Conservation (phyloP, 2,329 filamentous ascomycete species). For the Phaeomoniella chlamydospora region DNA sequence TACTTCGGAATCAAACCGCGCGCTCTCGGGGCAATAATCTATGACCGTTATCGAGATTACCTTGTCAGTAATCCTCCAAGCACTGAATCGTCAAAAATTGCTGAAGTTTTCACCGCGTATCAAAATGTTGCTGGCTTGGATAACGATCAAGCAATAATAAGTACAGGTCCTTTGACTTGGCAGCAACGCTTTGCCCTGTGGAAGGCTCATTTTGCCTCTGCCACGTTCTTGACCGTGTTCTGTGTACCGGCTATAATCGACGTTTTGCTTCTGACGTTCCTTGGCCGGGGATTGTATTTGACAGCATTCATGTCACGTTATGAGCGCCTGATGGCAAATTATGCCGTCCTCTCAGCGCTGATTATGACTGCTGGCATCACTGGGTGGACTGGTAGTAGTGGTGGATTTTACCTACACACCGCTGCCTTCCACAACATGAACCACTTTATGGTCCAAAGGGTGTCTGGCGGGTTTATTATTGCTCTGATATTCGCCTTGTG, state of each 20-base stretch:
- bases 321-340: constrained; percentile 30
- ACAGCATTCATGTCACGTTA: constrained; percentile 32
- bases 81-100: background rate
- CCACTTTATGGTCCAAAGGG: constrained; percentile 2
- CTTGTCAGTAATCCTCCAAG: background rate
- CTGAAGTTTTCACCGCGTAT: constrained; percentile 1
- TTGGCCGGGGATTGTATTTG: constrained; percentile 39
- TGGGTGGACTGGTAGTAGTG: constrained; percentile 41
- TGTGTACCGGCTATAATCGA: constrained; percentile 41
- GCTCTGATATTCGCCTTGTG: constrained; percentile 11
- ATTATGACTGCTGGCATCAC: constrained; percentile 39
- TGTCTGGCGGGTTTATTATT: constrained; percentile 27
- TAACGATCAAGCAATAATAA: background rate
- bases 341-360: constrained; percentile 35
- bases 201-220: constrained; percentile 8
- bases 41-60: background rate
- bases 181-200: no score
- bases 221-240: constrained; percentile 38
- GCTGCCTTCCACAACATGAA: background rate
- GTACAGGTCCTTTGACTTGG: background rate
- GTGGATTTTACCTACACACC: constrained; percentile 34
- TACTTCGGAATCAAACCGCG: constrained; percentile 36
- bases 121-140: background rate
- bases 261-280: constrained; percentile 36
- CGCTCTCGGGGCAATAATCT: constrained; percentile 16